Percentiles rank a stretch among this genome's conserved stretches.
These are phyloP conservation scores for Alternaria ethzedia DNA, from an alignment of 2,329 filamentous ascomycete genomes.

Conservation along the genomic window DNA sequence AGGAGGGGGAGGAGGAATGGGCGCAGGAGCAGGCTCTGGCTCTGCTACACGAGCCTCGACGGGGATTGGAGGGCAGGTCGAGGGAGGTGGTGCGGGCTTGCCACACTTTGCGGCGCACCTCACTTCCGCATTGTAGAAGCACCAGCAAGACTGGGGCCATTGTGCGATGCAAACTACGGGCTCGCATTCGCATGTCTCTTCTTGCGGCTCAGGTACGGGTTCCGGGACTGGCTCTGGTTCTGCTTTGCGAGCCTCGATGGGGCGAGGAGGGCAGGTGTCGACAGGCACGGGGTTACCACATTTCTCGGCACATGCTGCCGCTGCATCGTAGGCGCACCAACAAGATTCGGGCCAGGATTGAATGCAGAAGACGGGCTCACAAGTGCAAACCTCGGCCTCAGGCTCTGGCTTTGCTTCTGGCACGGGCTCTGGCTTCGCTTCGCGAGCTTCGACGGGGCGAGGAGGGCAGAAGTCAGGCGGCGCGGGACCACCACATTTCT, in stretches of 20 bases:
- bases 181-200: conserved; percentile 30
- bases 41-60: not conserved
- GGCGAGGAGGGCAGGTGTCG: not conserved
- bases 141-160: conserved; percentile 40
- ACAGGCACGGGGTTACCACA: conserved; percentile 25
- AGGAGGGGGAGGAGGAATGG: not conserved
- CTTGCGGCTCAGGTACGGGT: not conserved
- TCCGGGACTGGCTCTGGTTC: not conserved
- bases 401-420: too few species aligned
- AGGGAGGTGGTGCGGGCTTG: conserved; percentile 3
- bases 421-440: too few species aligned
- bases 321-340: conserved; percentile 33
- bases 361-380: conserved; percentile 25
- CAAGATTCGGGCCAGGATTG: conserved; percentile 37
- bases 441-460: too few species aligned
- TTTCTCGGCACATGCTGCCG: conserved; percentile 31
- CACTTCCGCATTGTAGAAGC: conserved; percentile 28
- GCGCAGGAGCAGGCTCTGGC: not conserved
- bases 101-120: conserved; percentile 35
- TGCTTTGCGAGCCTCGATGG: not conserved
- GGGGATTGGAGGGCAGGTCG: not conserved
- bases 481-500: conserved; percentile 29
- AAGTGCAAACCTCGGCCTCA: conserved; percentile 10
- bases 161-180: conserved; percentile 21
- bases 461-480: too few species aligned